Percentiles rank a stretch among this genome's conserved stretches.
phyloP scores from a whole-genome alignment of 2,329 filamentous ascomycete species.

The Penicillium digitatum region DNA sequence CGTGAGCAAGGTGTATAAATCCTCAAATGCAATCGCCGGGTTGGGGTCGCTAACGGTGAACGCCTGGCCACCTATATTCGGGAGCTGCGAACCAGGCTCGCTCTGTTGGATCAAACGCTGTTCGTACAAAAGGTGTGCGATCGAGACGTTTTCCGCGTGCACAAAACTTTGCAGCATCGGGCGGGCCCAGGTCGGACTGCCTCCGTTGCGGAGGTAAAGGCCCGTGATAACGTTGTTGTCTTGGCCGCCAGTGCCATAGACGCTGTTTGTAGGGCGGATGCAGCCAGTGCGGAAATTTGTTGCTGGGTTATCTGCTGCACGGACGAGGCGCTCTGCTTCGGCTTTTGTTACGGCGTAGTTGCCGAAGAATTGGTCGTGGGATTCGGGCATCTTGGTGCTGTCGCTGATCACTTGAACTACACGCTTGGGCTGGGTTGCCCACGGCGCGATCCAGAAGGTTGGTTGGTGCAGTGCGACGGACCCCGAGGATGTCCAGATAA shows the following conservation, averaged over 20 bases:
- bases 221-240: conserved; percentile 37
- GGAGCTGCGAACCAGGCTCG: conserved; percentile 12
- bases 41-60: conserved; percentile 53
- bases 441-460: conserved; percentile 45
- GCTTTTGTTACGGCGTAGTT: conserved; percentile 53
- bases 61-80: conserved; percentile 44
- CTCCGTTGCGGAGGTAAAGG: conserved; percentile 38
- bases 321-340: conserved; percentile 51
- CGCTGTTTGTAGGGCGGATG: conserved; percentile 53
- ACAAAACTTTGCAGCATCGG: conserved; percentile 51
- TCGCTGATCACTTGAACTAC: conserved; percentile 49
- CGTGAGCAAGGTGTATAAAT: conserved; percentile 31
- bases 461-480: conserved; percentile 46
- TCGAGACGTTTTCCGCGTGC: conserved; percentile 51
- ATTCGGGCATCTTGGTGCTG: conserved; percentile 39
- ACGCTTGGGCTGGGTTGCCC: conserved; percentile 39
- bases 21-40: conserved; percentile 37
- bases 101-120: conserved; percentile 45
- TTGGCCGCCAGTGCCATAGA: conserved; percentile 51
- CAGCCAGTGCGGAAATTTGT: conserved; percentile 50
- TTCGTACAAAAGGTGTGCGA: conserved; percentile 54
- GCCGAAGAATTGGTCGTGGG: conserved; percentile 44
- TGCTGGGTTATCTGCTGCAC: conserved; percentile 39
- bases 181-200: conserved; percentile 43
- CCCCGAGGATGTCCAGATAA: conserved; percentile 53